Conservation (phyloP, 495 filamentous ascomycete genomes). For the Cercophora scortea region DNA sequence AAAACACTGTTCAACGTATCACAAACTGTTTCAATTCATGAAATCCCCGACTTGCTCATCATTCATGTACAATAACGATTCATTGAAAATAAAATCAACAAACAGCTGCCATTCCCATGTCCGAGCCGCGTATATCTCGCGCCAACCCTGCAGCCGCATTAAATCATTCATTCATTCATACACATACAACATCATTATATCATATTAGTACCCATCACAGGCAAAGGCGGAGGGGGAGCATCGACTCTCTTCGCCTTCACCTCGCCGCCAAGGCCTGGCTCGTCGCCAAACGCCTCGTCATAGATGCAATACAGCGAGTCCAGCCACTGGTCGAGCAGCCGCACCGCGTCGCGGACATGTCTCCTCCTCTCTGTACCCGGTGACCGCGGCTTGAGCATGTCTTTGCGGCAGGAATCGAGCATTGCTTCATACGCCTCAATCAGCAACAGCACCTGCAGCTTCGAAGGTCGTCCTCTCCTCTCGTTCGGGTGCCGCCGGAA, state of each 20-base stretch:
- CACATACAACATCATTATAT: background rate
- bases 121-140: too few relatives aligned
- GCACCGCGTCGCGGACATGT: slow-evolving; percentile 4
- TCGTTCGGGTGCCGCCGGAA: slow-evolving; percentile 1
- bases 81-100: too few relatives aligned
- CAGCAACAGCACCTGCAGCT: slow-evolving; percentile 14
- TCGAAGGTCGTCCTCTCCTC: background rate
- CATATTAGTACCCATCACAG: background rate
- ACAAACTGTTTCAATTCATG: too few relatives aligned
- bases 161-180: too few relatives aligned
- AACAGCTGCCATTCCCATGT: too few relatives aligned
- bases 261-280: background rate
- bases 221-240: background rate
- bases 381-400: background rate
- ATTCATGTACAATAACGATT: too few relatives aligned
- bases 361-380: background rate
- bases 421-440: slow-evolving; percentile 19
- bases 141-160: too few relatives aligned
- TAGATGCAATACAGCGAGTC: slow-evolving; percentile 13
- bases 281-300: slow-evolving; percentile 8
- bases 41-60: too few relatives aligned
- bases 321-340: slow-evolving; percentile 16
- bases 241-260: background rate
- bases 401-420: slow-evolving; percentile 7
- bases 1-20: too few relatives aligned